Evolutionary conservation across 768 basidiomycete genomes (phyloP).

Genomic region (Lenzites betulinus): DNA sequence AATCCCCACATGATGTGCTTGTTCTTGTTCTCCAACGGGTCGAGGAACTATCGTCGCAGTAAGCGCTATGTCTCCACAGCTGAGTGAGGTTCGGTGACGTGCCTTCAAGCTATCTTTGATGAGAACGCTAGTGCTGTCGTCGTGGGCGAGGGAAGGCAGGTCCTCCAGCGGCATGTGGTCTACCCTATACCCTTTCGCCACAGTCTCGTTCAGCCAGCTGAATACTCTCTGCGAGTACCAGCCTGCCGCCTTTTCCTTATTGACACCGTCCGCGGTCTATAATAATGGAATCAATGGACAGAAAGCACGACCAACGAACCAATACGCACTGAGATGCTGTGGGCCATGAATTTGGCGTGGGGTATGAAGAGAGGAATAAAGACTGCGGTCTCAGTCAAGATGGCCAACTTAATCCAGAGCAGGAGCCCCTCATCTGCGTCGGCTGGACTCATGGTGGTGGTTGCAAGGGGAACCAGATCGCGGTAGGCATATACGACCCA

Average conservation of each 20-base stretch:
- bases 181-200: conserved; percentile 43
- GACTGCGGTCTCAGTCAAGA: conserved; percentile 46
- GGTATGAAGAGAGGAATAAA: conserved; percentile 58
- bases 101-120: conserved; percentile 33
- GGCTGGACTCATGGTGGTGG: conserved; percentile 46
- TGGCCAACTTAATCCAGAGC: conserved; percentile 53
- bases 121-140: conserved; percentile 37
- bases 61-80: conserved; percentile 26
- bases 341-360: conserved; percentile 48
- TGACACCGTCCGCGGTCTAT: background rate
- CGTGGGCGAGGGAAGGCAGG: conserved; percentile 50
- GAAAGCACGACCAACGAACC: conserved; percentile 22
- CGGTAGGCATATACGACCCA: conserved; percentile 55
- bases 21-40: conserved; percentile 38
- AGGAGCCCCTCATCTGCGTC: conserved; percentile 49
- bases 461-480: conserved; percentile 58
- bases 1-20: conserved; percentile 32
- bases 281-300: background rate
- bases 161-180: conserved; percentile 43
- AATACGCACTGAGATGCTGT: conserved; percentile 42
- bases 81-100: conserved; percentile 16
- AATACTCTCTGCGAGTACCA: conserved; percentile 40
- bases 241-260: conserved; percentile 31
- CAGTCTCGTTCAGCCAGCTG: conserved; percentile 52
- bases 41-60: conserved; percentile 29